Base-by-base conservation (phyloP, 140 eudicot genomes). In the Anethum foeniculum region DNA sequence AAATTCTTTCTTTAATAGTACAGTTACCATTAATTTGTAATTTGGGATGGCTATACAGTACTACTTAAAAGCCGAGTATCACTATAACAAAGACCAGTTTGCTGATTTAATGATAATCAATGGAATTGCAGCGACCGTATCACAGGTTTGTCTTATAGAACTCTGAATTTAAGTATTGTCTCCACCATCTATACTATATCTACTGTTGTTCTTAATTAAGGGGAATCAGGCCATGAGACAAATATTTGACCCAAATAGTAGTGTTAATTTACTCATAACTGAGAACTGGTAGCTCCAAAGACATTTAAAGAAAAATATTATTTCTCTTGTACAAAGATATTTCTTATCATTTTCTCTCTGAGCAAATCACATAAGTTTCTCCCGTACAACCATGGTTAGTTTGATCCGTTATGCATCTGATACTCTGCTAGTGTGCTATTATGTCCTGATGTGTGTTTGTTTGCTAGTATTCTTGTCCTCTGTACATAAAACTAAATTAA, bases 71-170 rank as follows among this genome's bases (percentile, higher is more conserved):
- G 93, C 98, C 11, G 85, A 88, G 73, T 93, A 91, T 80, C 98
- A 91, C 72, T 93, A 87, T 71, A 81, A 90, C 88, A 93, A 91
- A 88, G 83, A 90, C 77, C 93, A 91, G 76, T 93, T 90, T 83
- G 98, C 98, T 43, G 89, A 93, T 84, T 86, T 93, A 81, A 75
- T 93, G 98, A 87, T 91, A 84, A 91, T 93, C 76, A 84, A 85
- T 30, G 98, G 98, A 30, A 85, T 91, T 9, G 97, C 91, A 49
- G 97, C 97, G 77, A 86, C 86, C 78, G 80, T 89, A 82, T 93
- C 98, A 77, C 98, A 93, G 91, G 98, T 93, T 76, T 25, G 82
- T 72, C 32, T 77, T 77, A 16, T 49, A 65, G 16, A 41, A 39
- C 54, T 39, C 30, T 5, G 27, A 25, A 25, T 25, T 60, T 64